Percentiles rank a stretch among this genome's conserved stretches.
Evolutionary conservation across 148 eudicot species (phyloP).

Genomic region (Fagopyrum esculentum): DNA sequence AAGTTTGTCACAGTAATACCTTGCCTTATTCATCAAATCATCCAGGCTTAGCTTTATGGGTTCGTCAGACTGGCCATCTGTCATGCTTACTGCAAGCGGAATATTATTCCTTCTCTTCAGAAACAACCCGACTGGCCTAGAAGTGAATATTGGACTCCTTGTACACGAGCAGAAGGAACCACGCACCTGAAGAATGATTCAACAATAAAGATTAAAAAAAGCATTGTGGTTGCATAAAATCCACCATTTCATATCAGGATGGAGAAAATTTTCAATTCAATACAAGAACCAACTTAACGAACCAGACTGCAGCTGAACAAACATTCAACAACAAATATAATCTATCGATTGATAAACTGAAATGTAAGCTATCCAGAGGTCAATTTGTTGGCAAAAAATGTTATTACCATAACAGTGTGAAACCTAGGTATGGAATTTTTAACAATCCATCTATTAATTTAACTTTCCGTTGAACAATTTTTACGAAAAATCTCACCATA

Average conservation of each 20-base stretch:
- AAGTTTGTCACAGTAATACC: conserved; percentile 46
- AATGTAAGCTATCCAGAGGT: not conserved
- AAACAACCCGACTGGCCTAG: conserved; percentile 20
- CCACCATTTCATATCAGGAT: not conserved
- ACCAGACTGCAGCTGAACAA: not conserved
- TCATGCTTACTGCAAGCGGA: conserved; percentile 48
- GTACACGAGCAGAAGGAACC: not conserved
- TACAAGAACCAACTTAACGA: not conserved
- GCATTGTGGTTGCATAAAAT: not conserved
- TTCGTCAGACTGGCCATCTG: conserved; percentile 45
- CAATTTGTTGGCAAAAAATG: not conserved
- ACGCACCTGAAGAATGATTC: not conserved
- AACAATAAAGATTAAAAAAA: not conserved
- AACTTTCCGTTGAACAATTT: not conserved
- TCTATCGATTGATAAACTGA: not conserved
- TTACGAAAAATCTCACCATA: not conserved
- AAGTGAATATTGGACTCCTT: conserved; percentile 21
- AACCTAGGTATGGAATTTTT: not conserved
- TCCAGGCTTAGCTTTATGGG: conserved; percentile 34
- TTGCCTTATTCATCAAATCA: conserved; percentile 38
- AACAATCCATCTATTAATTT: not conserved
- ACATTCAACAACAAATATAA: not conserved
- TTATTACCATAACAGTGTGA: not conserved
- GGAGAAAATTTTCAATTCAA: not conserved
- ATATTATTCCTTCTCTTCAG: conserved; percentile 20